phyloP scores from a whole-genome alignment of 192 early-diverging fungal genomes.

The Dissophora globulifera region DNA sequence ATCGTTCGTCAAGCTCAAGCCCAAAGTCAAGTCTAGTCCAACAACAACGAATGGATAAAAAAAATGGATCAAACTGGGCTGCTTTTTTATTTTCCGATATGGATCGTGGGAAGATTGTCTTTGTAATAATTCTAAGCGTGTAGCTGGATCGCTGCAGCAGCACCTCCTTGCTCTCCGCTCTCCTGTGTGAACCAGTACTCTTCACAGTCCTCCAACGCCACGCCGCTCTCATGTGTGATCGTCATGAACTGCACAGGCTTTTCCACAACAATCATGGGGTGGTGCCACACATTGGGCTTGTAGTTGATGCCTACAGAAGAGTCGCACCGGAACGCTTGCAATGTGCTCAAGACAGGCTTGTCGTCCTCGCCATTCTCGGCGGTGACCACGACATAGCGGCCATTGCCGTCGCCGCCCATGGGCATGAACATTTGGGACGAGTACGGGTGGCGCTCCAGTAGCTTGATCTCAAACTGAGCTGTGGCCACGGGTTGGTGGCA shows the following conservation, averaged over 20 bases:
- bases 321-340: conserved; percentile 79
- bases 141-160: conserved; percentile 44
- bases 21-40: not conserved
- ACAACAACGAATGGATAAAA: no score
- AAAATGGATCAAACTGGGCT: no score
- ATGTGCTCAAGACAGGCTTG: conserved; percentile 75
- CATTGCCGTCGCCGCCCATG: conserved; percentile 65
- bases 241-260: conserved; percentile 55
- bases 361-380: conserved; percentile 62
- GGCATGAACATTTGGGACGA: conserved; percentile 92
- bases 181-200: conserved; percentile 60
- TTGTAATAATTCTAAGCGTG: no score
- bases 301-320: conserved; percentile 86
- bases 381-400: conserved; percentile 46
- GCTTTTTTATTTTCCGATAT: no score
- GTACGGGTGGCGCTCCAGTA: conserved; percentile 88
- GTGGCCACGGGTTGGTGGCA: conserved; percentile 55
- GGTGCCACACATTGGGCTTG: conserved; percentile 86
- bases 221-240: conserved; percentile 78
- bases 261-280: conserved; percentile 83
- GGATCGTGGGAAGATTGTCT: no score
- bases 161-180: conserved; percentile 39
- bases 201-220: conserved; percentile 81
- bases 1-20: conserved; percentile 1
- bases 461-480: conserved; percentile 71